Base-by-base conservation (phyloP, 2,329 filamentous ascomycete species). In the Trematosphaeria pertusa region DNA sequence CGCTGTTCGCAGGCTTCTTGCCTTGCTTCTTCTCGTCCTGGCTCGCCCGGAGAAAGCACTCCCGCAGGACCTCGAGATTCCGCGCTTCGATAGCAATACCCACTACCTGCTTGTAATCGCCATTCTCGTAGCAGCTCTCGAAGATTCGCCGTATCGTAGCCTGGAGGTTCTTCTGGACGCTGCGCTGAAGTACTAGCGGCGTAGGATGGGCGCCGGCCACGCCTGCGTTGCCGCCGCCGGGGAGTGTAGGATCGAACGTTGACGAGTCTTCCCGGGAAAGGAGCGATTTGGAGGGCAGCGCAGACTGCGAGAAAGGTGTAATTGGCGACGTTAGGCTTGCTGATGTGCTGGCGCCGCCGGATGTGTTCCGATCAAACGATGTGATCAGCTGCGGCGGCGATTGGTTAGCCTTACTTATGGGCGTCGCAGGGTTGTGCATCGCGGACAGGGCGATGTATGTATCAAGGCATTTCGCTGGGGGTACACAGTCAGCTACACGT, bases 71-170 rank as follows among this genome's bases (percentile, higher is more conserved):
- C 46, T 94, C 88, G 14, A 97, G 80, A 66, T 94, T 95, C 71
- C 92, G 90, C 50, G 94, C 91, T 74, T 99, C 94, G 26, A 99
- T 88, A 8, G 94, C 92, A 60, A 99, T 97, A 46, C 94, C 94
- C 33, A 99, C 90, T 6, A 99, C 94, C 73, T 99, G 94, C 59
- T 91, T 87, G 74, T 97, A 99, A 53, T 91, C 87, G 53, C 89
- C 91, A 62, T 91, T 85, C 56, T 84, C 81, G 65, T 97, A 86
- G 74, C 93, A 97, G 72, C 84, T 88, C 74, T 96, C 89, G 59
- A 99, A 97, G 32, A 99, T 82, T 44, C 91, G 86, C 72, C 95
- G 87, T 56, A 97, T 91, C 41, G 97, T 86, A 34, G 80, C 78
- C 64, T 96, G 89, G 38, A 99, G 81, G 37, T 91, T 89, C 48